Base-by-base conservation (phyloP, 179 eudicot genomes). In the Silene vulgaris region DNA sequence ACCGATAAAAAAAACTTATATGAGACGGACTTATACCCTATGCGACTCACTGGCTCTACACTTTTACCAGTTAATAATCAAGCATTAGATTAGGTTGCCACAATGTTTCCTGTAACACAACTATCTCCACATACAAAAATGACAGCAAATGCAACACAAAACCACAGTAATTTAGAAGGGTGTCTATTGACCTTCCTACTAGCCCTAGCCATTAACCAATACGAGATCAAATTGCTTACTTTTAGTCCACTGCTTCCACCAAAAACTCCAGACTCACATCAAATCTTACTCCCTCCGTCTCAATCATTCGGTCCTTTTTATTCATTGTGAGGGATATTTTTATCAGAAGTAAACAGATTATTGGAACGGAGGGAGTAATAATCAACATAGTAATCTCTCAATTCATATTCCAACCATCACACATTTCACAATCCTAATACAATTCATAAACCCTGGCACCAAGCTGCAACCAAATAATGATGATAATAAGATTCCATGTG, bases 41-140 rank as follows among this genome's bases (percentile, higher is more conserved):
- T 52, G 17, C 17, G 6, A 52, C 59, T 52, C 17, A 14, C 5
- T 50, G 13, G 56, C 16, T 50, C 56, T 50, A 50, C 43, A 19
- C 35, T 67, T 4, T 8, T 17, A 30, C 19, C 61, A 70, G 17
- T 19, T 2, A 11, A 28, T 5, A 4, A 52, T 48, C 61, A 29
- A 56, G 40, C 62, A 69, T 19, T 35, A 59, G 59, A 3, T 21
- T 9, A 76, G 68, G 60, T 9, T 76, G 9, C 61, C 65, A 61
- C 69, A 59, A 26, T 16, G 45, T 68, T 40, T 37, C 48, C 23
- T 11, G 4, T 30, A 30, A 48, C 56, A 16, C 19, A 28, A 13
- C 16, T 26, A 3, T 12, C 59, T 40, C n/a, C 40, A 5, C 75
- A n/a, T 32, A n/a, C 65, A 21, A 40, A 74, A 13, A 3, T 2